Conservation (phyloP, 345 rosid genomes). For the Hibiscus trionum region DNA sequence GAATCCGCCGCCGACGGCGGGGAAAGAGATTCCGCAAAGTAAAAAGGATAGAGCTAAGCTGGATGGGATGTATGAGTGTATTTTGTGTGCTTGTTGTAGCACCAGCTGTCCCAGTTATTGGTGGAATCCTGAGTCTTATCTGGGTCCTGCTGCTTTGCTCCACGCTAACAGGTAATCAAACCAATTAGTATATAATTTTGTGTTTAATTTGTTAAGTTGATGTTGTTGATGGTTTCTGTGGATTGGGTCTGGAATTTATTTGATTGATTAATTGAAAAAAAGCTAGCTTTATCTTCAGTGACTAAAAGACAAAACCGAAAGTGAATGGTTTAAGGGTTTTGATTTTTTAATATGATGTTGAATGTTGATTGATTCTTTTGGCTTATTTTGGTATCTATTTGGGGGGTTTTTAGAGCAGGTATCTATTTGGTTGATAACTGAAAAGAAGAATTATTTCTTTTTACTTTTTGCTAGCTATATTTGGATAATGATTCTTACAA, state of each 20-base stretch:
- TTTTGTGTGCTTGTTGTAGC: slow-evolving; percentile 89
- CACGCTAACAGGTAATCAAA: slow-evolving; percentile 70
- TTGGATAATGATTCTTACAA: neutral
- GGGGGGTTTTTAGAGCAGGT: too few relatives aligned
- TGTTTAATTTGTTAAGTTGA: neutral
- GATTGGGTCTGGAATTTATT: neutral
- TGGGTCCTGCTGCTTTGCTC: slow-evolving; percentile 92
- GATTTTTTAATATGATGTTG: neutral
- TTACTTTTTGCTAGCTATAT: neutral
- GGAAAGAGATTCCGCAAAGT: slow-evolving; percentile 82
- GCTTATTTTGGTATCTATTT: neutral
- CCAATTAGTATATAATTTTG: neutral
- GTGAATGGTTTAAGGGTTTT: neutral
- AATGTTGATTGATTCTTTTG: neutral
- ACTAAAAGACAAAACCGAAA: neutral
- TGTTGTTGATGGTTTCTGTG: neutral
- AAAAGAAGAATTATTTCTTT: neutral
- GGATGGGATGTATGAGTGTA: slow-evolving; percentile 97
- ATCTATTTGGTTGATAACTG: neutral
- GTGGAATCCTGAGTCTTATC: slow-evolving; percentile 96
- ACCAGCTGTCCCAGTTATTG: slow-evolving; percentile 95
- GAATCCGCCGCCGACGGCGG: slow-evolving; percentile 48
- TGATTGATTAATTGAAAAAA: neutral
- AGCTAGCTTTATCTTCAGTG: neutral
- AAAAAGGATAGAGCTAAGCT: slow-evolving; percentile 87